Percentiles rank a stretch among this genome's conserved stretches.
Evolutionary conservation across 345 rosid species (phyloP).

Genomic region (Adansonia digitata): DNA sequence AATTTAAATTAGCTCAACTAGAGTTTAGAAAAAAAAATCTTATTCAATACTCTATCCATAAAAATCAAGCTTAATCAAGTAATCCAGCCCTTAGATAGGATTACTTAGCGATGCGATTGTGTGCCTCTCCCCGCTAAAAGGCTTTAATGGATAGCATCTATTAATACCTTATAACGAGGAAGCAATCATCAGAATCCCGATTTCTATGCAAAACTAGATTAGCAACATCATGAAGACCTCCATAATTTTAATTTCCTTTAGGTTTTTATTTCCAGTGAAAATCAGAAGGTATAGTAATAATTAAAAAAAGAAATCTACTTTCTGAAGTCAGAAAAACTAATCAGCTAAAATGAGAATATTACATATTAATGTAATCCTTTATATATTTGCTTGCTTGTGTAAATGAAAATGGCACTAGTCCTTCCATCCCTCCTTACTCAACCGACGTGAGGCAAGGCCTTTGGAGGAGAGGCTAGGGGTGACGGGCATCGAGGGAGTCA

Average conservation of each 20-base stretch:
- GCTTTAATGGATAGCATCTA: not conserved
- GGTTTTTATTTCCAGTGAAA: too few relatives aligned
- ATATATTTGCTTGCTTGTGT: not conserved
- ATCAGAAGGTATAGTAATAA: too few relatives aligned
- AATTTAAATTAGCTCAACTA: too few relatives aligned
- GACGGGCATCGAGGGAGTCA: slow-evolving; percentile 53
- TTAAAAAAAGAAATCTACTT: not conserved
- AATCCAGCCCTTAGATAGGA: too few relatives aligned
- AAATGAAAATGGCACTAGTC: slow-evolving; percentile 33
- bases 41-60: too few relatives aligned
- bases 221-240: not conserved
- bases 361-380: not conserved
- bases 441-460: slow-evolving; percentile 70
- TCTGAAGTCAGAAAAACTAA: not conserved
- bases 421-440: slow-evolving; percentile 78
- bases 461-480: slow-evolving; percentile 66
- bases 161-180: not conserved
- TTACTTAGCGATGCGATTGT: not conserved
- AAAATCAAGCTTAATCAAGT: too few relatives aligned
- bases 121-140: not conserved
- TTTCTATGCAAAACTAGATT: not conserved
- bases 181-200: not conserved
- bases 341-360: not conserved
- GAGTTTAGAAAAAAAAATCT: too few relatives aligned
- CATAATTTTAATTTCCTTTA: too few relatives aligned